Evolutionary conservation across 2,329 filamentous ascomycete genomes (phyloP), one percentile per base, ranked within the genome.

Genomic region (Paraconiothyrium sp.): DNA sequence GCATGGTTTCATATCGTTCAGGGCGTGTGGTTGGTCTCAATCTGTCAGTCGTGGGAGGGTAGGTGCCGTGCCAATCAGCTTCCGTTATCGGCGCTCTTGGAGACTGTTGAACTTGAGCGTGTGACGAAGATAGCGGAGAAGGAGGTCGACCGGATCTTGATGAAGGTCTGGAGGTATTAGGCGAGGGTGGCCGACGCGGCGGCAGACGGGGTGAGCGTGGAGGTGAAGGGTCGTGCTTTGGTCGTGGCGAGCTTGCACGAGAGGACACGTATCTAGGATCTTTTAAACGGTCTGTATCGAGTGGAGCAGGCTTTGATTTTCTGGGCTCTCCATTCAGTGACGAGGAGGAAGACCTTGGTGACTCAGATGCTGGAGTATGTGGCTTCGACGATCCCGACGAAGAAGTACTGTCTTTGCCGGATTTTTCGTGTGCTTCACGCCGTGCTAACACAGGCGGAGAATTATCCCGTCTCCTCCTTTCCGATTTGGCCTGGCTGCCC

Each of bases 311-410:
- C n/a, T 61, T 67, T 4, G 69, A 51, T 49, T 54, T 68, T 34
- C 65, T 62, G 27, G 57, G 61, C 39, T 62, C 63, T 20, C 64
- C 67, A 49, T 71, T 67, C 39, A 77, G 46, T 8, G 74, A 75
- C 2, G 75, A 76, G 10, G 66, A 70, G 1, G 75, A 77, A 9
- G 75, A 77, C 9, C 68, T 68, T 22, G 75, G 75, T 8, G 76
- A 78, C 13, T 75, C 67, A 14, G 65, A 59, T 37, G 65, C 64
- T 1, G 71, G 63, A n/a, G 61, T 67, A 22, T 43, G 30, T 30
- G 72, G 63, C 34, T 73, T 75, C 5, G 73, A 72, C 7, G 75
- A 73, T 43, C 61, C 57, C 14, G 73, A 68, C 16, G 73, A 72
- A 27, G 67, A 60, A 11, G 62, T 57, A 46, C 63, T 64, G 1